Base-by-base conservation (phyloP, 108 stramenopile genomes). In the Aurantiochytrium sp. region DNA sequence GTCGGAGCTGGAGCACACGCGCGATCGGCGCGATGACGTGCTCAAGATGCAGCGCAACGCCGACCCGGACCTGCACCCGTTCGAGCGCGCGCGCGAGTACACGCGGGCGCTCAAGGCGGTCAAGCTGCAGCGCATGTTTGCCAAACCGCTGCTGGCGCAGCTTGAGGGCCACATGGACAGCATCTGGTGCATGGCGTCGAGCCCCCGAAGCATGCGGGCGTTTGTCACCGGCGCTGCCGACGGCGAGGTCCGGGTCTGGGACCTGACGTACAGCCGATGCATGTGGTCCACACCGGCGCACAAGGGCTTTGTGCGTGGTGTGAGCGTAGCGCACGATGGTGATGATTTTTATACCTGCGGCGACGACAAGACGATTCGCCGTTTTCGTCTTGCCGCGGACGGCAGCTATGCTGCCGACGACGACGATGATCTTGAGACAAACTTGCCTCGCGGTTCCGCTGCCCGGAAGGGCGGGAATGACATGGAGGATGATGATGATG, bases 61-160 rank as follows among this genome's bases (percentile, higher is more conserved):
- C 18, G 92, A 93, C 59, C 93, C 93, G 29, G 87, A 55, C 29
- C 58, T 94, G 18, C 93, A 94, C 55, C 93, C 93, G 25, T 94
- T 94, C 59, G 93, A 94, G 51, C 90, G 90, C 58, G 93, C 93
- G 23, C 72, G 69, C 28, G 69, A 99, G 93, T 98, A 99, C 91
- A 95, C 95, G 3, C 94, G 98, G 6, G 98, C 99, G 28, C 92
- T 99, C 53, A 95, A 94, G 44, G 94, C 98, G 2, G 98, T 97
- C 73, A 99, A 99, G 92, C 90, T 99, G 59, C 97, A 99, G 71
- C 96, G 97, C 49, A 97, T 99, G 97, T 98, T 99, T 91, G 94
- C 94, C 16, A 93, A 93, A 58, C 99, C 98, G 6, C 94, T 99
- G 58, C 60, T 99, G 44, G 97, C 96, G 4, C 97, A 97, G 60